Evolutionary conservation across 768 basidiomycete genomes (phyloP).

Genomic region (Leccinum obscurum): DNA sequence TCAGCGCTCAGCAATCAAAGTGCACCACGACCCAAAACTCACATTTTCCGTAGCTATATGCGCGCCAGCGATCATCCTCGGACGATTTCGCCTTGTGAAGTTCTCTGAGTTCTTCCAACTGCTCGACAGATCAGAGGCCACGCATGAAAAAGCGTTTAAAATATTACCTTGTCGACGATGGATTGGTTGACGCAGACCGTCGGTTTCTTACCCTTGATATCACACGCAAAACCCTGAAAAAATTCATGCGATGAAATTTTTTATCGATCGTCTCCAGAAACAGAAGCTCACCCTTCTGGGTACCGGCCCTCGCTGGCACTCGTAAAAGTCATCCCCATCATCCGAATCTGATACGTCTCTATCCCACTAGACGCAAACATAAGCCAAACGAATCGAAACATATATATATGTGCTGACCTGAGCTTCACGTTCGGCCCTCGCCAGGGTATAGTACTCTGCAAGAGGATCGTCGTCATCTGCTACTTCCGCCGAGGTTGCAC

Average conservation of each 20-base stretch:
- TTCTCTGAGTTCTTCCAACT: slow-evolving; percentile 68
- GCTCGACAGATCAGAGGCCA: slow-evolving; percentile 1
- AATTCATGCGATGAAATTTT: not conserved
- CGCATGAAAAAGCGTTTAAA: not conserved
- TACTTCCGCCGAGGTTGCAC: slow-evolving; percentile 1
- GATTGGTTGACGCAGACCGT: slow-evolving; percentile 61
- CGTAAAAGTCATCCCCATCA: slow-evolving; percentile 29
- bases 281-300: slow-evolving; percentile 32
- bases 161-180: slow-evolving; percentile 66
- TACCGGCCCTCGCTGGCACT: slow-evolving; percentile 18
- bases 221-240: slow-evolving; percentile 65
- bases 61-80: slow-evolving; percentile 69
- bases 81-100: slow-evolving; percentile 62
- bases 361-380: slow-evolving; percentile 28
- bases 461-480: slow-evolving; percentile 49
- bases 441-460: slow-evolving; percentile 62
- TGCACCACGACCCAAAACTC: slow-evolving; percentile 10
- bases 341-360: slow-evolving; percentile 38
- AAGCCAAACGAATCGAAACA: not conserved
- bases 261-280: not conserved
- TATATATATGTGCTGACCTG: slow-evolving; percentile 34
- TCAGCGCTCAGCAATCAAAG: slow-evolving; percentile 14
- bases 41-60: slow-evolving; percentile 67
- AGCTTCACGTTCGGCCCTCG: slow-evolving; percentile 47
- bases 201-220: slow-evolving; percentile 42